phyloP scores from a whole-genome alignment of 352 stramenopile genomes.

The Phytophthora chlamydospora region DNA sequence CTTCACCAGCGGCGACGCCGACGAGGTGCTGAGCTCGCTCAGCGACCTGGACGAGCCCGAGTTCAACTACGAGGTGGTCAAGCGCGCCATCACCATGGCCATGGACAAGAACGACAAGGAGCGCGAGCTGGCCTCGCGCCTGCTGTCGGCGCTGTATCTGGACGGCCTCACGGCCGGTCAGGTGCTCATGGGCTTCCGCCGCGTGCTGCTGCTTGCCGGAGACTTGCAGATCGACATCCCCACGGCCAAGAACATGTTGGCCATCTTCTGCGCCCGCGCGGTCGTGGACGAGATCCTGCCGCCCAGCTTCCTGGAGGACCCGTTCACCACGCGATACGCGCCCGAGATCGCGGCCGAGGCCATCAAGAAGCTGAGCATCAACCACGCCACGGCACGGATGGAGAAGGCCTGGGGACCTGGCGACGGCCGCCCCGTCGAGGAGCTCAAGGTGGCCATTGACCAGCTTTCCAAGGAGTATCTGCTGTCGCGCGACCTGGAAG shows the following conservation, averaged over 20 bases:
- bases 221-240: slow-evolving; percentile 97
- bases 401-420: slow-evolving; percentile 98
- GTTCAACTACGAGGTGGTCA: slow-evolving; percentile 94
- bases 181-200: slow-evolving; percentile 94
- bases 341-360: slow-evolving; percentile 96
- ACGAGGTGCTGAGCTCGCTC: slow-evolving; percentile 90
- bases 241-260: slow-evolving; percentile 92
- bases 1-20: slow-evolving; percentile 86
- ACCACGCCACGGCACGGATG: slow-evolving; percentile 95
- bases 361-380: slow-evolving; percentile 96
- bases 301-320: slow-evolving; percentile 97
- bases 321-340: slow-evolving; percentile 93
- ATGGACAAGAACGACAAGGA: slow-evolving; percentile 86
- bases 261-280: slow-evolving; percentile 96
- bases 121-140: slow-evolving; percentile 61
- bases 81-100: slow-evolving; percentile 94
- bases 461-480: slow-evolving; percentile 98
- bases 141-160: slow-evolving; percentile 95
- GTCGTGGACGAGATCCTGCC: slow-evolving; percentile 99
- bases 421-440: slow-evolving; percentile 89
- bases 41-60: slow-evolving; percentile 67
- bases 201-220: slow-evolving; percentile 95
- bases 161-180: slow-evolving; percentile 80
- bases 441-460: slow-evolving; percentile 94
- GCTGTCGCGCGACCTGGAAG: slow-evolving; percentile 94